A percentile compares a stretch with the other conserved stretches of the same genome.
Evolutionary conservation across 1,284 basidiomycete species (phyloP).

Genomic region (Cutaneotrichosporon sp.): DNA sequence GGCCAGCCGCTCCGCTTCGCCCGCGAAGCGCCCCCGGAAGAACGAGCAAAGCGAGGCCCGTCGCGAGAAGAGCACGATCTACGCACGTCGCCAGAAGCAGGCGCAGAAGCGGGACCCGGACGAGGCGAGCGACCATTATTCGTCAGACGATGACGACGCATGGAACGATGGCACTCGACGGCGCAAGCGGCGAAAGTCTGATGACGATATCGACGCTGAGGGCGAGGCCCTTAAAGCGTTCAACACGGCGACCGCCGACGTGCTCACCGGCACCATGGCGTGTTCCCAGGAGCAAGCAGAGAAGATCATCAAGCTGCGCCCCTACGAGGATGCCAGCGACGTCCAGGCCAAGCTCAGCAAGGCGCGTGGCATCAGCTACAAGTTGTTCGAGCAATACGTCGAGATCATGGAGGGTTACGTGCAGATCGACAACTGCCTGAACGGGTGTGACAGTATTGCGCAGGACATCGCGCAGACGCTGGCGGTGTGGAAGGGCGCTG

Average conservation of each 20-base stretch:
- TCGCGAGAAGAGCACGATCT: constrained; percentile 49
- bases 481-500: constrained; percentile 67
- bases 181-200: constrained; percentile 36
- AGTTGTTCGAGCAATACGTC: constrained; percentile 86
- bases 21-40: constrained; percentile 25
- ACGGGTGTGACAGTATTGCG: constrained; percentile 84
- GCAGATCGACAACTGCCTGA: constrained; percentile 83
- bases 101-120: constrained; percentile 59
- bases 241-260: constrained; percentile 70
- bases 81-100: constrained; percentile 44
- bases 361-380: constrained; percentile 87
- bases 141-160: constrained; percentile 40
- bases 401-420: constrained; percentile 87
- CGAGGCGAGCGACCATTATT: constrained; percentile 36
- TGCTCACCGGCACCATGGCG: constrained; percentile 84
- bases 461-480: constrained; percentile 62
- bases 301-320: constrained; percentile 74
- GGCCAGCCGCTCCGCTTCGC: background rate
- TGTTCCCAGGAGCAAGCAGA: constrained; percentile 79
- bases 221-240: constrained; percentile 74
- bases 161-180: constrained; percentile 38
- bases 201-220: constrained; percentile 52
- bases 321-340: constrained; percentile 76
- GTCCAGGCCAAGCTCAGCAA: constrained; percentile 73
- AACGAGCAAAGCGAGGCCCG: constrained; percentile 23